phyloP scores from a whole-genome alignment of 257 asterid species.

The Scutellaria galericulata region DNA sequence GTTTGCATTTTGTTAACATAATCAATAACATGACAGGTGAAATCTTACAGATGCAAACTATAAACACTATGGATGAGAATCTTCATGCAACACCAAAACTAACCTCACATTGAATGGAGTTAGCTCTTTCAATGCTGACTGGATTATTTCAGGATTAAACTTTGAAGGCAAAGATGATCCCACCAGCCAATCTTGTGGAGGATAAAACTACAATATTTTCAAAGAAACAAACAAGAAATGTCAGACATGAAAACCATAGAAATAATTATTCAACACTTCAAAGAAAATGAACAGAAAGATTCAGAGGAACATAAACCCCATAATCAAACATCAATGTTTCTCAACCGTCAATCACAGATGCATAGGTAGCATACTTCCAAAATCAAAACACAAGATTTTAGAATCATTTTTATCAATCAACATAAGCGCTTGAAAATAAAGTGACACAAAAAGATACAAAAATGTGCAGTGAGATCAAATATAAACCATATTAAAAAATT shows the following conservation, averaged over 20 bases:
- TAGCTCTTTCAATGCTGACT: conserved; percentile 78
- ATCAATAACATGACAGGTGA: conserved; percentile 18
- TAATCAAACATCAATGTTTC: conserved; percentile 14
- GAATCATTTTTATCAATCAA: not conserved
- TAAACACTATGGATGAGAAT: conserved; percentile 20
- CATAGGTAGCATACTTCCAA: conserved; percentile 19
- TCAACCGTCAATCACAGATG: conserved; percentile 12
- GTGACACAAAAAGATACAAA: not conserved
- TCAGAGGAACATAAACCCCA: conserved; percentile 16
- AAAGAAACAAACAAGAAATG: conserved; percentile 36
- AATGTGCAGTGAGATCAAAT: conserved; percentile 19
- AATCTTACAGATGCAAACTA: conserved; percentile 27
- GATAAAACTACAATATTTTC: conserved; percentile 67
- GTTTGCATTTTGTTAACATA: conserved; percentile 14
- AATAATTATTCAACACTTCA: conserved; percentile 15
- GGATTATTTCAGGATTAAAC: conserved; percentile 59
- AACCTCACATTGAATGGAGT: conserved; percentile 74
- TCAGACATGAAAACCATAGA: conserved; percentile 20
- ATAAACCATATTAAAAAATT: conserved; percentile 16
- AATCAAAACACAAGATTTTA: conserved; percentile 8
- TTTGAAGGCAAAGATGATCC: conserved; percentile 89
- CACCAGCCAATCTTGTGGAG: conserved; percentile 92
- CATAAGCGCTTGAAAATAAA: conserved; percentile 7
- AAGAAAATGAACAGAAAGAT: conserved; percentile 19
- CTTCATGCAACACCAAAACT: conserved; percentile 32